Evolutionary conservation across 1,284 basidiomycete genomes (phyloP).

Genomic region (Schizophyllum commune): DNA sequence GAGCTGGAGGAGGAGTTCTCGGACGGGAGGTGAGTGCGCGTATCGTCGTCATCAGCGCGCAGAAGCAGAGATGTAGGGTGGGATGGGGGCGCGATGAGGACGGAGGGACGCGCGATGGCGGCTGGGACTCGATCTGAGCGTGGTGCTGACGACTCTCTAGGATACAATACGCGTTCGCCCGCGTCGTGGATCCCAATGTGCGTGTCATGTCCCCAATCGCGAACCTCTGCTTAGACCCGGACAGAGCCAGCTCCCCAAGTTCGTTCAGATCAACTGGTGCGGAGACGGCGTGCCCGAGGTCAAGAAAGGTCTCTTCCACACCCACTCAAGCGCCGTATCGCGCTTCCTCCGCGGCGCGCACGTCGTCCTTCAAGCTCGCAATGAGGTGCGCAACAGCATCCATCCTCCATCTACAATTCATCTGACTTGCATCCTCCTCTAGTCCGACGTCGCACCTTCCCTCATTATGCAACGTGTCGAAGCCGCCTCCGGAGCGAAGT

Average conservation of each 20-base stretch:
- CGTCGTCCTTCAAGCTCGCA: constrained; percentile 87
- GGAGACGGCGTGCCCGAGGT: constrained; percentile 93
- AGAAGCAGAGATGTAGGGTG: not conserved
- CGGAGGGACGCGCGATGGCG: not conserved
- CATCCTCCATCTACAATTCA: not conserved
- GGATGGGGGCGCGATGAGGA: not conserved
- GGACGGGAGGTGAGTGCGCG: constrained; percentile 64
- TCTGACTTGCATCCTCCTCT: not conserved
- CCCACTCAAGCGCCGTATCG: constrained; percentile 78
- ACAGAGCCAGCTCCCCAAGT: constrained; percentile 83
- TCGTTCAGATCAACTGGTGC: constrained; percentile 90
- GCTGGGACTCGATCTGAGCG: not conserved
- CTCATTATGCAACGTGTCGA: constrained; percentile 84
- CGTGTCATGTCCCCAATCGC: constrained; percentile 15
- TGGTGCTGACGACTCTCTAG: constrained; percentile 28
- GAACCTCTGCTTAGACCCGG: not conserved
- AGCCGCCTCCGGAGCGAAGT: constrained; percentile 90
- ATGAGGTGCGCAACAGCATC: constrained; percentile 49
- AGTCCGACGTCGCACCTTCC: constrained; percentile 76
- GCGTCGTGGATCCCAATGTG: constrained; percentile 85
- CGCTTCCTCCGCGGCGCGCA: constrained; percentile 82
- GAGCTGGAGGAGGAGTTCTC: constrained; percentile 93
- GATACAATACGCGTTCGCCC: constrained; percentile 91
- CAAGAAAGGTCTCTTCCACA: constrained; percentile 90
- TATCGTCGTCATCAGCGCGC: not conserved